Percentiles rank a stretch among this genome's conserved stretches.
Conservation (phyloP, 2,329 filamentous ascomycete genomes). For the Talaromyces sp. region DNA sequence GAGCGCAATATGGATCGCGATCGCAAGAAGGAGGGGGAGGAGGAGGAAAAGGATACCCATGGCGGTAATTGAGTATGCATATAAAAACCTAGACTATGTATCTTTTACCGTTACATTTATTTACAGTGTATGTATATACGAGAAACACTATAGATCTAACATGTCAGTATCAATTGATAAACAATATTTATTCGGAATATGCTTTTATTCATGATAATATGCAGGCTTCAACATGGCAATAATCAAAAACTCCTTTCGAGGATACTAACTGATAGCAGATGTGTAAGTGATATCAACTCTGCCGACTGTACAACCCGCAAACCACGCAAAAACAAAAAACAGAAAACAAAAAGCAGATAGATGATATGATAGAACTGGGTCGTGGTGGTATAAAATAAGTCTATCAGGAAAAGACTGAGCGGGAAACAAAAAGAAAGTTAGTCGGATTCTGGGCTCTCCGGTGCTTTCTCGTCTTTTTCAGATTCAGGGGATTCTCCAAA, state of each 20-base stretch:
- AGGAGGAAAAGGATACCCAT: neutral
- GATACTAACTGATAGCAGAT: neutral
- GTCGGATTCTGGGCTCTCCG: neutral
- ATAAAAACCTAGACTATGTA: neutral
- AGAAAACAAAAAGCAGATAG: constrained; percentile 6
- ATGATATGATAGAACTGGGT: constrained; percentile 7
- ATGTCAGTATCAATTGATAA: neutral
- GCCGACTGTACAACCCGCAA: neutral
- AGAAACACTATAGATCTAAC: neutral
- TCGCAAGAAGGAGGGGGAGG: constrained; percentile 4
- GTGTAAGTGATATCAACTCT: neutral
- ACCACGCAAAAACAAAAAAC: constrained; percentile 2
- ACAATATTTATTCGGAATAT: neutral
- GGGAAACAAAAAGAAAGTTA: constrained; percentile 14
- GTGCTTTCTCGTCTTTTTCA: neutral
- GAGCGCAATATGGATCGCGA: constrained; percentile 30
- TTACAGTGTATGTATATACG: neutral
- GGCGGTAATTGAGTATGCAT: neutral
- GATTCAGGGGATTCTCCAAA: constrained; percentile 44
- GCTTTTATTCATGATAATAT: neutral
- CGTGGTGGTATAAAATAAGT: constrained; percentile 18
- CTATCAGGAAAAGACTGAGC: constrained; percentile 16
- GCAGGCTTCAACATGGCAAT: neutral
- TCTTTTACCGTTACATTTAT: neutral
- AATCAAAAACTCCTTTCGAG: neutral